Conservation (phyloP, 78 protist species). For the Emiliania huxleyi region DNA sequence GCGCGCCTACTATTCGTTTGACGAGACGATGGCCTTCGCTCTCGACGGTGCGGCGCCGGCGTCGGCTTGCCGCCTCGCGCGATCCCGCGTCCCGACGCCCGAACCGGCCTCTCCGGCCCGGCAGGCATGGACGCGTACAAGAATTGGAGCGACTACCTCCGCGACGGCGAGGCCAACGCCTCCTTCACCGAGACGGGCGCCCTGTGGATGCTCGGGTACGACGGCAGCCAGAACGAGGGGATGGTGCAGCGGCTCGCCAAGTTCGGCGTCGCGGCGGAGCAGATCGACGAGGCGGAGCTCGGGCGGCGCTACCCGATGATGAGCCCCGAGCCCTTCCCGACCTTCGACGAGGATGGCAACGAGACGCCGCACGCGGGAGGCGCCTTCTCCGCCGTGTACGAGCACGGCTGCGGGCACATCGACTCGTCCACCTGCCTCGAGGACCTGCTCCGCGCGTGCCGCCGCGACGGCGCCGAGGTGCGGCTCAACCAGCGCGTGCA, state of each 20-base stretch:
- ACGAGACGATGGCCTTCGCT: conserved; percentile 25
- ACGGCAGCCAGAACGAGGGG: neutral
- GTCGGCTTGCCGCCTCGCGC: too few species aligned
- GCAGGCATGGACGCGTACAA: conserved; percentile 20
- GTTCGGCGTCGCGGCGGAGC: neutral
- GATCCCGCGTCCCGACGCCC: too few species aligned
- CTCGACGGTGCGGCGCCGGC: too few species aligned
- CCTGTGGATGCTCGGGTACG: conserved; percentile 25
- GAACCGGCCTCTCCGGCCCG: too few species aligned
- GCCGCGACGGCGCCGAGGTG: conserved; percentile 8
- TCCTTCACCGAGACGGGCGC: conserved; percentile 7
- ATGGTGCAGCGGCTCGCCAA: neutral
- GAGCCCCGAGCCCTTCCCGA: neutral
- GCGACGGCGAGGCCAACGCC: neutral
- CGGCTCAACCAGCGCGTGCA: neutral
- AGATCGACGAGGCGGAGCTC: neutral
- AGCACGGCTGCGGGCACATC: conserved; percentile 32
- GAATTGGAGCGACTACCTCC: neutral
- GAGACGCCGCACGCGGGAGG: neutral
- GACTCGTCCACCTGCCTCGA: conserved; percentile 25
- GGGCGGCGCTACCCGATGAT: neutral
- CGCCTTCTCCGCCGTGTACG: conserved; percentile 12
- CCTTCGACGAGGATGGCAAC: neutral
- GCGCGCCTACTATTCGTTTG: neutral
- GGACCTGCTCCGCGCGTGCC: conserved; percentile 9